Evolutionary conservation across 2,329 filamentous ascomycete species (phyloP).

Genomic region (Sclerotinia trifoliorum): DNA sequence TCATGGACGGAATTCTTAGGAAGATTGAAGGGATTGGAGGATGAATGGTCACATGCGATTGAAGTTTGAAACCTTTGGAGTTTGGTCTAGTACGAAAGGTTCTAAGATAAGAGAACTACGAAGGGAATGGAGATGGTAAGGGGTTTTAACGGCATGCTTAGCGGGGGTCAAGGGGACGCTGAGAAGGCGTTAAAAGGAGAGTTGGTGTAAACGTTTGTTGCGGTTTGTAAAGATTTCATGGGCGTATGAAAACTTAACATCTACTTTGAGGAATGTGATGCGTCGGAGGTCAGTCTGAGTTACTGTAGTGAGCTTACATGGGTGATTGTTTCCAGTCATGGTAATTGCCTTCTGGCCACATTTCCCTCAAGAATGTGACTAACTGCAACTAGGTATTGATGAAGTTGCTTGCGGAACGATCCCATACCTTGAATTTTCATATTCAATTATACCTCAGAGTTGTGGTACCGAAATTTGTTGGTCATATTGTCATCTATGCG

Average conservation of each 20-base stretch:
- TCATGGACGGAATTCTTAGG: constrained; percentile 31
- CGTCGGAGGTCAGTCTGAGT: background rate
- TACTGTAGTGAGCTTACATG: background rate
- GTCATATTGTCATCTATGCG: background rate
- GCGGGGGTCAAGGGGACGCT: too few species aligned
- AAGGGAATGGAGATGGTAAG: background rate
- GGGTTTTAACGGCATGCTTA: background rate
- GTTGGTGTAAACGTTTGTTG: background rate
- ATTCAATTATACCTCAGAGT: background rate
- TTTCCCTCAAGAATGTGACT: too few species aligned
- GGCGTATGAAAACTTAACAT: background rate
- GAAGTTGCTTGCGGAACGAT: background rate
- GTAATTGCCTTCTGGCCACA: background rate
- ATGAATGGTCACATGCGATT: constrained; percentile 31
- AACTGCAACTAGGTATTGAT: too few species aligned
- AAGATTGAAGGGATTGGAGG: constrained; percentile 28
- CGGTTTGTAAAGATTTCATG: background rate
- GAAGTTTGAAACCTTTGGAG: constrained; percentile 4
- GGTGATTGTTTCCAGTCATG: background rate
- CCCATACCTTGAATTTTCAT: background rate
- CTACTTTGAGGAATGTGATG: background rate
- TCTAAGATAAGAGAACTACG: background rate
- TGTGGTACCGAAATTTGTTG: background rate
- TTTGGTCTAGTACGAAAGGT: background rate
- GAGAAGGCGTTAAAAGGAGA: background rate